Conservation (phyloP, 192 early-diverging fungal species). For the Endogone sp. region DNA sequence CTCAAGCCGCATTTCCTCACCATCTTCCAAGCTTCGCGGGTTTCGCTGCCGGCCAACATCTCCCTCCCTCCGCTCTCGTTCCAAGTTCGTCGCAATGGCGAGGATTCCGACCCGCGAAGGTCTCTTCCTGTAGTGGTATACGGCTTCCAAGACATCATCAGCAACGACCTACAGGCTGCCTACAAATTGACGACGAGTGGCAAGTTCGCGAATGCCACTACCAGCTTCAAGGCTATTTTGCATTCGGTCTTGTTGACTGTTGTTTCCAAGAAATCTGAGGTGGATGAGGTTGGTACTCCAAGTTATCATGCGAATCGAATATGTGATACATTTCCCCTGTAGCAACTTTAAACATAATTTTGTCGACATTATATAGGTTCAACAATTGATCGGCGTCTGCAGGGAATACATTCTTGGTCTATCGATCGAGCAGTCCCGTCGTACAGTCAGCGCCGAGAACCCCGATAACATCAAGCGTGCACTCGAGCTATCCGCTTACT, state of each 20-base stretch:
- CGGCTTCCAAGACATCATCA: constrained; percentile 53
- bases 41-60: constrained; percentile 55
- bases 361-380: constrained; percentile 19
- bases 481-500: constrained; percentile 93
- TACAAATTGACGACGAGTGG: constrained; percentile 78
- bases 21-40: constrained; percentile 74
- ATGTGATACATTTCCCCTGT: too few species aligned
- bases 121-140: constrained; percentile 58
- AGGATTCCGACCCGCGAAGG: constrained; percentile 45
- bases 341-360: background rate
- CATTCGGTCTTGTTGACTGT: constrained; percentile 77
- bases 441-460: constrained; percentile 51
- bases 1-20: constrained; percentile 86
- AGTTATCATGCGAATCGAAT: too few species aligned
- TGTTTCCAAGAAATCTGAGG: constrained; percentile 59
- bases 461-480: constrained; percentile 62
- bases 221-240: constrained; percentile 71
- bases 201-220: constrained; percentile 77
- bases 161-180: constrained; percentile 75
- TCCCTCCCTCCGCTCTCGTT: constrained; percentile 57
- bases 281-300: constrained; percentile 59
- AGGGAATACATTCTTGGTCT: constrained; percentile 93
- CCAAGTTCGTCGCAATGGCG: constrained; percentile 64
- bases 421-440: constrained; percentile 78
- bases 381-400: constrained; percentile 73